These are phyloP conservation scores for Trypethelium eluteriae DNA, from an alignment of 495 filamentous ascomycete genomes.

Conservation along the genomic window DNA sequence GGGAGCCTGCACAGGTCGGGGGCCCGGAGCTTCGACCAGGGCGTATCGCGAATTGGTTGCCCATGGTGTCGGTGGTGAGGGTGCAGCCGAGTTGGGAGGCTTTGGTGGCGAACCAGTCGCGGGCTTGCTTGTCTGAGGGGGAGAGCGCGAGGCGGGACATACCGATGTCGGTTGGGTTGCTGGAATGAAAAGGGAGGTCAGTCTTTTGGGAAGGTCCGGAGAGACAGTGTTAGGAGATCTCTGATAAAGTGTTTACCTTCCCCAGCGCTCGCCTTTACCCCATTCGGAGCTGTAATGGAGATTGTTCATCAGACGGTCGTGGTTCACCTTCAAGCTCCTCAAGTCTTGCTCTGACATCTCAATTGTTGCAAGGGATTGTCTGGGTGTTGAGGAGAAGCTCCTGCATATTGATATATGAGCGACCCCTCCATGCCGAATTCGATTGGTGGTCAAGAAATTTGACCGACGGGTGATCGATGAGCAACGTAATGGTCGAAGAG, in stretches of 20 bases:
- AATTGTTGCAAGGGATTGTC: slow-evolving; percentile 25
- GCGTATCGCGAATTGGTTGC: slow-evolving; percentile 67
- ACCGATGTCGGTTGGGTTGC: slow-evolving; percentile 52
- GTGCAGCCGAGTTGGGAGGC: slow-evolving; percentile 56
- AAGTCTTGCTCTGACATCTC: slow-evolving; percentile 34
- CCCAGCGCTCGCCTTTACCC: slow-evolving; percentile 57
- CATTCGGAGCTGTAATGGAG: slow-evolving; percentile 63
- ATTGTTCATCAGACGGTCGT: slow-evolving; percentile 51
- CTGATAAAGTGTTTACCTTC: slow-evolving; percentile 44
- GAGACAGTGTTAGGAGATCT: slow-evolving; percentile 5
- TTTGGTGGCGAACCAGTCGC: slow-evolving; percentile 68
- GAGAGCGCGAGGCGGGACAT: slow-evolving; percentile 63
- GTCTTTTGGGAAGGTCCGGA: neutral
- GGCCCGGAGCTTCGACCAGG: slow-evolving; percentile 50
- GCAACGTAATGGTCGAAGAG: neutral
- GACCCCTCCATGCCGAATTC: neutral
- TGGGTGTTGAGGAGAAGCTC: slow-evolving; percentile 21
- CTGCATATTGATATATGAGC: neutral
- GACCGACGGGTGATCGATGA: neutral
- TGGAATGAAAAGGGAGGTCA: slow-evolving; percentile 22
- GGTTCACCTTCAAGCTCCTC: slow-evolving; percentile 47
- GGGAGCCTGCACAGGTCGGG: slow-evolving; percentile 63
- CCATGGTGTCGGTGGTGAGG: slow-evolving; percentile 55
- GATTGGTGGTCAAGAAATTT: neutral
- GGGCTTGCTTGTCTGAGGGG: slow-evolving; percentile 60